Percentiles rank a stretch among this genome's conserved stretches.
Evolutionary conservation across 108 stramenopile species (phyloP).

Genomic region (Fistulifera pelliculosa): DNA sequence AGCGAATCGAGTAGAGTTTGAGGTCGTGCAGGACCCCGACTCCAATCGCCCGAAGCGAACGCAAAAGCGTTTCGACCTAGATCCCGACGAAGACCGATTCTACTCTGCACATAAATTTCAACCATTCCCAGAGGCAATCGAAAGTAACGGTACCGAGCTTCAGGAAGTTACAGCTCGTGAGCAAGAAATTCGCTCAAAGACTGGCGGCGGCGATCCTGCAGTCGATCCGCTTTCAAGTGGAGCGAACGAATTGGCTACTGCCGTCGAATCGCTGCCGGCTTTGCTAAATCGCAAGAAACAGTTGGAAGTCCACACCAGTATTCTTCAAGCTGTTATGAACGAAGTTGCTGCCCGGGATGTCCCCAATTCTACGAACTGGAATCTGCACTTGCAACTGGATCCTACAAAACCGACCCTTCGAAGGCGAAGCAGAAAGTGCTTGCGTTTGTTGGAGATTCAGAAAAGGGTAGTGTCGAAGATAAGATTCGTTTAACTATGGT

Average conservation of each 20-base stretch:
- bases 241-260: conserved; percentile 64
- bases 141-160: conserved; percentile 89
- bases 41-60: conserved; percentile 41
- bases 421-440: conserved; percentile 75
- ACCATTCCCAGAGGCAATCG: conserved; percentile 96
- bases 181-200: conserved; percentile 64
- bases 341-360: conserved; percentile 93
- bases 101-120: conserved; percentile 84
- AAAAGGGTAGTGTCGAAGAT: conserved; percentile 91
- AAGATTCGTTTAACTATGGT: conserved; percentile 90
- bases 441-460: conserved; percentile 62
- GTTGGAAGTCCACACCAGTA: conserved; percentile 92
- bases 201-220: conserved; percentile 14
- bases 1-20: conserved; percentile 88
- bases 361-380: conserved; percentile 95
- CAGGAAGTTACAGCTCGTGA: conserved; percentile 81
- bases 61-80: conserved; percentile 87
- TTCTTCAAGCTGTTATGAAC: conserved; percentile 96
- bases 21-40: conserved; percentile 32
- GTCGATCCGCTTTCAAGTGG: conserved; percentile 27
- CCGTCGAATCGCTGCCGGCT: conserved; percentile 91
- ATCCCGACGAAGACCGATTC: conserved; percentile 85
- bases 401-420: conserved; percentile 64
- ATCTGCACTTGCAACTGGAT: conserved; percentile 68
- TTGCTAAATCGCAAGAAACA: conserved; percentile 92